Percentiles rank a stretch among this genome's conserved stretches.
phyloP scores from a whole-genome alignment of 441 rosid genomes.

The Bocquillonia castaneifolia region DNA sequence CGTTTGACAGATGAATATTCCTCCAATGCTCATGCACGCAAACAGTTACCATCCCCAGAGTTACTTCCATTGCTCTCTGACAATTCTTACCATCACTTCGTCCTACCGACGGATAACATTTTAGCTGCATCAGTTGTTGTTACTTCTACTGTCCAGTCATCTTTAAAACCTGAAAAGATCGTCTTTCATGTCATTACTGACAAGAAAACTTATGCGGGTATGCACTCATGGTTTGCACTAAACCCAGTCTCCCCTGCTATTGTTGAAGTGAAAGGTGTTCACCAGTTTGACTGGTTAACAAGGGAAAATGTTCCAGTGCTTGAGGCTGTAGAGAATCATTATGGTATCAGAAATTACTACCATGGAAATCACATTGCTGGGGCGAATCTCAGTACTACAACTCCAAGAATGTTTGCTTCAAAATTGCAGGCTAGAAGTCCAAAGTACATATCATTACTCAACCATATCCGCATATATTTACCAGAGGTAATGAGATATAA shows the following conservation, averaged over 20 bases:
- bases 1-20: conserved; percentile 97
- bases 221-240: conserved; percentile 99
- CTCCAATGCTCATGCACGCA: conserved; percentile 97
- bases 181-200: conserved; percentile 97
- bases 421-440: conserved; percentile 98
- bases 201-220: conserved; percentile 98
- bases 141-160: conserved; percentile 75
- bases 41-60: conserved; percentile 96
- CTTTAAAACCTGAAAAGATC: conserved; percentile 77
- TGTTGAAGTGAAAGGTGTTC: conserved; percentile 92
- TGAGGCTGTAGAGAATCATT: conserved; percentile 92
- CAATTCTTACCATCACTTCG: conserved; percentile 80
- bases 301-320: conserved; percentile 98
- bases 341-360: conserved; percentile 76
- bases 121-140: conserved; percentile 99
- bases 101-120: conserved; percentile 88
- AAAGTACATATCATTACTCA: conserved; percentile 94
- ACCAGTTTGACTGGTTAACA: conserved; percentile 98
- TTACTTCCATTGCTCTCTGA: conserved; percentile 87
- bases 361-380: conserved; percentile 94
- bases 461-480: conserved; percentile 92
- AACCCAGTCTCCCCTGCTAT: conserved; percentile 82
- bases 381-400: conserved; percentile 69
- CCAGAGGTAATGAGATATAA: conserved; percentile 71
- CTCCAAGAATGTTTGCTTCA: conserved; percentile 88